A percentile compares a stretch with the other conserved stretches of the same genome.
These are phyloP conservation scores for Oryza australiensis DNA, from an alignment of 176 grass and related monocot species.

Conservation along the genomic window DNA sequence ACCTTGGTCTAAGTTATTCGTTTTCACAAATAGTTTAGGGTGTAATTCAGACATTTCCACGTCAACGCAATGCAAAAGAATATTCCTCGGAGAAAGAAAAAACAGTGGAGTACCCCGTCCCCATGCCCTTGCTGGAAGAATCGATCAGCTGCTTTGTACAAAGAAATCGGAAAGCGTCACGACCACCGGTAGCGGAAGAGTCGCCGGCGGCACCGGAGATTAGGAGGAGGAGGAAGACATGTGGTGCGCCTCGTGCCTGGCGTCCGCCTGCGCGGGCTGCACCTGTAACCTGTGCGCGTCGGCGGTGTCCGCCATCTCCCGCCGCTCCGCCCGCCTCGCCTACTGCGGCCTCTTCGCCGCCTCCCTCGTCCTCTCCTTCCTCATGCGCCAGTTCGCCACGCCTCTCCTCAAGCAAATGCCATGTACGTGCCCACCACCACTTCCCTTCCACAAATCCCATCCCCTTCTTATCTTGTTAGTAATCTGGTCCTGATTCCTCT, in stretches of 20 bases:
- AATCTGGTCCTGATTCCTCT: not conserved
- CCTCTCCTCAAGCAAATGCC: slow-evolving; percentile 53
- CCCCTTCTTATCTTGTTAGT: not conserved
- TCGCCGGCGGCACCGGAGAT: not conserved
- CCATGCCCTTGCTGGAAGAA: too few species aligned
- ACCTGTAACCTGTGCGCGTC: slow-evolving; percentile 85
- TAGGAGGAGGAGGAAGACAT: slow-evolving; percentile 50
- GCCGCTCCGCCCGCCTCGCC: slow-evolving; percentile 50
- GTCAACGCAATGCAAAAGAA: too few species aligned
- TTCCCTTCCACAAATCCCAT: not conserved
- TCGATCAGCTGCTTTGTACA: too few species aligned
- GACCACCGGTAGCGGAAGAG: too few species aligned
- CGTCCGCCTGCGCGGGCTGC: slow-evolving; percentile 82
- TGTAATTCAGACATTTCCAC: too few species aligned
- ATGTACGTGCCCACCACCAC: slow-evolving; percentile 20
- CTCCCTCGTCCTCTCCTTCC: slow-evolving; percentile 51
- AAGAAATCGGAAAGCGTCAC: too few species aligned
- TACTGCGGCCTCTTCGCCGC: slow-evolving; percentile 57
- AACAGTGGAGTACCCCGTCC: too few species aligned
- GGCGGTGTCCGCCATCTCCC: slow-evolving; percentile 63
- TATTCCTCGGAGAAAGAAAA: too few species aligned
- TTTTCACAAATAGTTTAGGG: too few species aligned
- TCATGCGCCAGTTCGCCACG: slow-evolving; percentile 52
- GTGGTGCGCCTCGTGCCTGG: slow-evolving; percentile 82
- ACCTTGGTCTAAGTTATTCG: too few species aligned